phyloP scores from a whole-genome alignment of 1,139 yeast species.

The Candida freyschussii region DNA sequence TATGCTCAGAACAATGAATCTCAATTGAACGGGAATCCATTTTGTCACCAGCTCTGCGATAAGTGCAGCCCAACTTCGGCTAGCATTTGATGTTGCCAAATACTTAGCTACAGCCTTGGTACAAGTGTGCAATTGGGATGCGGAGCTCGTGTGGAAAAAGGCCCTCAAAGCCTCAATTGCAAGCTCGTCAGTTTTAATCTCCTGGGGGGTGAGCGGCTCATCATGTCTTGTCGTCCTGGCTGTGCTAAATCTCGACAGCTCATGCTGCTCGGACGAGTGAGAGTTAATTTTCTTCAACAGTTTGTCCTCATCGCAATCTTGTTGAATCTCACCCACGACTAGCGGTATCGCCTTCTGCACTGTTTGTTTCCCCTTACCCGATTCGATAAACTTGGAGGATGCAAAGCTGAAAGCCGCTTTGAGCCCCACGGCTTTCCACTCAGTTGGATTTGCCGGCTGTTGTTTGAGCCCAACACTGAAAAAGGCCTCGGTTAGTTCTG shows the following conservation, averaged over 20 bases:
- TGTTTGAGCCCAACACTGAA: slow-evolving; percentile 11
- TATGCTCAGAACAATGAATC: slow-evolving; percentile 60
- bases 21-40: slow-evolving; percentile 84
- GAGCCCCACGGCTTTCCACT: slow-evolving; percentile 23
- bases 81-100: slow-evolving; percentile 28
- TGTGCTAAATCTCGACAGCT: slow-evolving; percentile 21
- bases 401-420: slow-evolving; percentile 22
- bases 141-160: slow-evolving; percentile 46
- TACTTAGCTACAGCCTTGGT: slow-evolving; percentile 40
- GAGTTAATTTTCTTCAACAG: slow-evolving; percentile 17
- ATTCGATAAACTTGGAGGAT: slow-evolving; percentile 15
- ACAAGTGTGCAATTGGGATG: slow-evolving; percentile 45
- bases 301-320: slow-evolving; percentile 14
- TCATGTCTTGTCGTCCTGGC: slow-evolving; percentile 9
- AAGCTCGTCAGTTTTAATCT: slow-evolving; percentile 28
- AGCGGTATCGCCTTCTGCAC: slow-evolving; percentile 19
- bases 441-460: slow-evolving; percentile 15
- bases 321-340: slow-evolving; percentile 16
- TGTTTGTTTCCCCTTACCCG: slow-evolving; percentile 13
- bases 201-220: slow-evolving; percentile 13
- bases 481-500: slow-evolving; percentile 12
- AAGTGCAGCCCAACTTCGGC: slow-evolving; percentile 45
- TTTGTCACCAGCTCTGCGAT: slow-evolving; percentile 63
- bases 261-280: slow-evolving; percentile 22
- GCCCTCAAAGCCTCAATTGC: slow-evolving; percentile 42